Evolutionary conservation across 805 yeast genomes (phyloP), one percentile per base, ranked within the genome.

Genomic region (Danielia oregonensis): DNA sequence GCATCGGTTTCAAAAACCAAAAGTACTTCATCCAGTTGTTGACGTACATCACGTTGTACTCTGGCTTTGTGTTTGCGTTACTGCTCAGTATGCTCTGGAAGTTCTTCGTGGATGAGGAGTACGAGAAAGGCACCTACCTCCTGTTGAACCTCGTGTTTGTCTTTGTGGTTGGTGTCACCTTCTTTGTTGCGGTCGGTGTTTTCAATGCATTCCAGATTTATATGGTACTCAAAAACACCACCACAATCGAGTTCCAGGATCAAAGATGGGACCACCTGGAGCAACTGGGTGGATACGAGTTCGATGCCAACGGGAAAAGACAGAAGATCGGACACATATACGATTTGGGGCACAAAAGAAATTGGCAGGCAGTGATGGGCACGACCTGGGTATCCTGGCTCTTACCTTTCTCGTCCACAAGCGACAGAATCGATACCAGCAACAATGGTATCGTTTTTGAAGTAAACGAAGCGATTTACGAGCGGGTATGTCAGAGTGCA

Each of bases 1-100:
- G 97, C 57, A 75, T 91, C 38, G 97, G 97, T 0, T 82, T 76
- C 59, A 63, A 63, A 18, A 91, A 91, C 59, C 88, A 85, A 44
- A 84, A 87, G 59, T 76, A 67, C 54, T 91, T 89, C 52, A 55
- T 86, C 17, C 95, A 87, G 54, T 83, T 84, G 52, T 57, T 88
- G 34, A 29, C 70, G 5, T 79, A 80, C 49, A 63, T 76, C 3
- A 60, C 78, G 2, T 17, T 72, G 0, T 79, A 74, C 48, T 55
- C 81, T 1, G 38, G 58, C 1, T 36, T 70, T 8, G 67, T 77
- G 6, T 59, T 74, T 10, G 16, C 52, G 0, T 47, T 69, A 1
- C 57, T 81, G 1, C 55, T 68, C 1, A 33, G 37, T n/a, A 59
- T 72, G 14, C 43, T 84, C 6, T 74, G 68, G 49, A 39, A 40